phyloP scores from a whole-genome alignment of 306 rosid genomes.

The Rosa chinensis region DNA sequence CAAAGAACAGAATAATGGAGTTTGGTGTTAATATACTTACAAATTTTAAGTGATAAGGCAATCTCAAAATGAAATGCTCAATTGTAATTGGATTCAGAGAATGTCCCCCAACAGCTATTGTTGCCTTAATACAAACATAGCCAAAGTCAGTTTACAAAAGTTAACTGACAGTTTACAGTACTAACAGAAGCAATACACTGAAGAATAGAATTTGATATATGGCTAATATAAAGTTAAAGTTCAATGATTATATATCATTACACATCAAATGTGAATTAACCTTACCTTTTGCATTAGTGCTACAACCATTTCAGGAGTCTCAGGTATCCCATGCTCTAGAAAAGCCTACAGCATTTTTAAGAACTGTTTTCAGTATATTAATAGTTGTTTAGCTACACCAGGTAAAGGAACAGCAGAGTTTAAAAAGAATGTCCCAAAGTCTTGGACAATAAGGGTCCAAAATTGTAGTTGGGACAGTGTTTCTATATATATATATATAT shows the following conservation, averaged over 20 bases:
- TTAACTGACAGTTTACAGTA: not conserved
- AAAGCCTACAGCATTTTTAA: slow-evolving; percentile 54
- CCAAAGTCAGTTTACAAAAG: not conserved
- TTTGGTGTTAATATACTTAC: slow-evolving; percentile 44
- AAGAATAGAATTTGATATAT: not conserved
- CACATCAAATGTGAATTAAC: slow-evolving; percentile 6
- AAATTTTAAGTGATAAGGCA: slow-evolving; percentile 92
- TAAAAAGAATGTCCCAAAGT: not conserved
- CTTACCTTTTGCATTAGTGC: slow-evolving; percentile 90
- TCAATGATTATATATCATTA: not conserved
- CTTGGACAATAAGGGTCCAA: not conserved
- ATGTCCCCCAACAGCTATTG: slow-evolving; percentile 79
- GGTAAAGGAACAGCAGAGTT: not conserved
- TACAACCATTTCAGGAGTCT: slow-evolving; percentile 89
- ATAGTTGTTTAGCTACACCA: not conserved
- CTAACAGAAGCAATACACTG: not conserved
- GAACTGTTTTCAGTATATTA: slow-evolving; percentile 12
- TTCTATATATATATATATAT: no score
- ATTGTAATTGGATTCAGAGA: slow-evolving; percentile 82
- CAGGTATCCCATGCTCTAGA: slow-evolving; percentile 84
- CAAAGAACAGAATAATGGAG: slow-evolving; percentile 10
- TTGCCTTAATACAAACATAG: slow-evolving; percentile 55
- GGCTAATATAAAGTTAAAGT: not conserved
- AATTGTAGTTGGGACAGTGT: not conserved
- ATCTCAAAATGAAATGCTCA: slow-evolving; percentile 92